Percentiles rank a stretch among this genome's conserved stretches.
These are phyloP conservation scores for Podospora conica DNA, from an alignment of 495 filamentous ascomycete species.

Conservation along the genomic window DNA sequence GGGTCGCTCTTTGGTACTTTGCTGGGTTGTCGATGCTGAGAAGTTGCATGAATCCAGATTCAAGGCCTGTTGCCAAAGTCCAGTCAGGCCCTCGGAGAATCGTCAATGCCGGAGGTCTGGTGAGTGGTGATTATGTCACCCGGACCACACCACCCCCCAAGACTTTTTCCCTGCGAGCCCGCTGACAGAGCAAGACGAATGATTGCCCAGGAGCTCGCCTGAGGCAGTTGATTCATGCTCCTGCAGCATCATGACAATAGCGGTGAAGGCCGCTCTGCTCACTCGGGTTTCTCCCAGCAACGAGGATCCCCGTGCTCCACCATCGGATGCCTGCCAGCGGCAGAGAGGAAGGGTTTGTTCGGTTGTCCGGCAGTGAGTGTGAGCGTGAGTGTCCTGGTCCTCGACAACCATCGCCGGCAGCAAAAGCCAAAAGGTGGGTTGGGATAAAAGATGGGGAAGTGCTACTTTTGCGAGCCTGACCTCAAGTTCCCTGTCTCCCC, in stretches of 20 bases:
- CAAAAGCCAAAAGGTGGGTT: too few relatives aligned
- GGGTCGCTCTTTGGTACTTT: not conserved
- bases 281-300: constrained; percentile 8
- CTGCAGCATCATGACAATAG: constrained; percentile 5
- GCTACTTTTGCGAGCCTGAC: not conserved
- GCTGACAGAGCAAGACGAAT: not conserved
- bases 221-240: constrained; percentile 10
- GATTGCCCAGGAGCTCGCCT: too few relatives aligned
- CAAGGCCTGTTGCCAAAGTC: not conserved
- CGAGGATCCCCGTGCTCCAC: not conserved
- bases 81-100: constrained; percentile 3
- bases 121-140: constrained; percentile 11
- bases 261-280: not conserved
- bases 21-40: not conserved
- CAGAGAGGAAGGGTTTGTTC: not conserved
- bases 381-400: too few relatives aligned
- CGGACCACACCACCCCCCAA: not conserved
- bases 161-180: not conserved
- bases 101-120: constrained; percentile 11
- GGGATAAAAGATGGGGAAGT: not conserved
- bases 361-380: not conserved
- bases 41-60: not conserved
- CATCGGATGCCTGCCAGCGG: not conserved
- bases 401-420: not conserved
- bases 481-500: not conserved